These are phyloP conservation scores for Diaporthe ilicicola DNA, from an alignment of 2,329 filamentous ascomycete species.

Conservation along the genomic window DNA sequence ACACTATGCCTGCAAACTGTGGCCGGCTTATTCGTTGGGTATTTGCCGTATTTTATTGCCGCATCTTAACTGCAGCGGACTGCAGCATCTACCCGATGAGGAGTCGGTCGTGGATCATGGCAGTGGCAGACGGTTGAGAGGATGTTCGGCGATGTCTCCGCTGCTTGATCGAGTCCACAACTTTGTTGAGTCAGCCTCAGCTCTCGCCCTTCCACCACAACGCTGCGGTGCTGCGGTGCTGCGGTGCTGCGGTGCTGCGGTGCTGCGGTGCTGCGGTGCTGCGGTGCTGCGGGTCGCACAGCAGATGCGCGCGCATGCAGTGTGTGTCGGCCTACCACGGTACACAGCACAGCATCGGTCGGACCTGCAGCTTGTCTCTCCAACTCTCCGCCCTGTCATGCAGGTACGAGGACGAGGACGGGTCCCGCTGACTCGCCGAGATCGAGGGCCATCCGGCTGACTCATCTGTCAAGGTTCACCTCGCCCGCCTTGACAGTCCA, in stretches of 20 bases:
- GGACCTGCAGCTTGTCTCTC: constrained; percentile 13
- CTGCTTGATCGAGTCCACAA: not conserved
- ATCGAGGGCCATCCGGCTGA: constrained; percentile 7
- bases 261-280: constrained; percentile 12
- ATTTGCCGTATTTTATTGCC: constrained; percentile 6
- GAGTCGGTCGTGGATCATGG: not conserved
- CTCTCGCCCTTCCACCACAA: not conserved
- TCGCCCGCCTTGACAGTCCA: constrained; percentile 13
- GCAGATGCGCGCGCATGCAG: not conserved
- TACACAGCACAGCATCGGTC: not conserved
- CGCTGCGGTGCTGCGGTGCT: not conserved
- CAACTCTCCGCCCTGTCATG: constrained; percentile 18
- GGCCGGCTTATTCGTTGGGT: too few species aligned
- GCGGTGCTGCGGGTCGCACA: not conserved
- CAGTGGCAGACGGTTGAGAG: not conserved
- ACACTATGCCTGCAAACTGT: not conserved
- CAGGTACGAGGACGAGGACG: constrained; percentile 14
- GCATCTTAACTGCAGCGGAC: not conserved
- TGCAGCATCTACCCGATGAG: not conserved
- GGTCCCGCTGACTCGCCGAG: constrained; percentile 9
- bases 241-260: constrained; percentile 11
- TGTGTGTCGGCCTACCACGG: not conserved
- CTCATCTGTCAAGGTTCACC: constrained; percentile 13
- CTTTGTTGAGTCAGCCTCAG: constrained; percentile 17
- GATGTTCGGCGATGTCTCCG: not conserved